These are phyloP conservation scores for Lablab purpureus DNA, from an alignment of 306 rosid species.

Conservation along the genomic window DNA sequence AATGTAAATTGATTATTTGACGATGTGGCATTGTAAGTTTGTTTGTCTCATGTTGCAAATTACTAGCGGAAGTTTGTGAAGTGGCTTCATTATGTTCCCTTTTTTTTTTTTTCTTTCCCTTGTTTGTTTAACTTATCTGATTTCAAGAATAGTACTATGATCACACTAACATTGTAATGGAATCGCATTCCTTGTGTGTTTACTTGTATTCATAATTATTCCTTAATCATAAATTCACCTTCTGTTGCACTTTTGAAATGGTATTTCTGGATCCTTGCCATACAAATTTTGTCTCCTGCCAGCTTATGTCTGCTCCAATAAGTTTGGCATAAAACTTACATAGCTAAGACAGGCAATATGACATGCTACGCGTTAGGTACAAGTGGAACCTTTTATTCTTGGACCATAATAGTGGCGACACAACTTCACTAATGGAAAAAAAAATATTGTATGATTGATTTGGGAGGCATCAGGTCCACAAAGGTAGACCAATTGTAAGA, in stretches of 20 bases:
- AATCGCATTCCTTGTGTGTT: conserved; percentile 45
- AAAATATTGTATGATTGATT: conserved; percentile 15
- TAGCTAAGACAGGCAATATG: conserved; percentile 12
- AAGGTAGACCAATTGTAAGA: conserved; percentile 30
- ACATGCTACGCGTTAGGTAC: conserved; percentile 12
- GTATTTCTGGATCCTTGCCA: not conserved
- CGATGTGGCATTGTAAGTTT: conserved; percentile 49
- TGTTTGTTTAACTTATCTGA: conserved; percentile 54
- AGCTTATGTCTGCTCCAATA: conserved; percentile 9
- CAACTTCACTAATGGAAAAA: conserved; percentile 19
- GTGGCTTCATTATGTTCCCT: conserved; percentile 32
- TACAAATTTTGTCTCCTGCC: not conserved
- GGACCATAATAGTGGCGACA: conserved; percentile 29
- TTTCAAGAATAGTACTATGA: conserved; percentile 44
- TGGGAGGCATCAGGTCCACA: conserved; percentile 40
- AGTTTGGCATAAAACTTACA: conserved; percentile 31
- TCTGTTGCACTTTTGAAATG: not conserved
- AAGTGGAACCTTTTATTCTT: conserved; percentile 30
- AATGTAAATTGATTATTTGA: conserved; percentile 52
- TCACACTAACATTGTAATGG: conserved; percentile 52
- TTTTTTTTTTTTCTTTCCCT: conserved; percentile 39
- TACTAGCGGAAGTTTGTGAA: conserved; percentile 54
- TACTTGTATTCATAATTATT: conserved; percentile 45
- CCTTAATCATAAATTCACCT: conserved; percentile 32
- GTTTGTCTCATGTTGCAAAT: conserved; percentile 46